Percentiles rank a stretch among this genome's conserved stretches.
phyloP scores from a whole-genome alignment of 2,329 filamentous ascomycete species.

The Endocalyx cinctus region DNA sequence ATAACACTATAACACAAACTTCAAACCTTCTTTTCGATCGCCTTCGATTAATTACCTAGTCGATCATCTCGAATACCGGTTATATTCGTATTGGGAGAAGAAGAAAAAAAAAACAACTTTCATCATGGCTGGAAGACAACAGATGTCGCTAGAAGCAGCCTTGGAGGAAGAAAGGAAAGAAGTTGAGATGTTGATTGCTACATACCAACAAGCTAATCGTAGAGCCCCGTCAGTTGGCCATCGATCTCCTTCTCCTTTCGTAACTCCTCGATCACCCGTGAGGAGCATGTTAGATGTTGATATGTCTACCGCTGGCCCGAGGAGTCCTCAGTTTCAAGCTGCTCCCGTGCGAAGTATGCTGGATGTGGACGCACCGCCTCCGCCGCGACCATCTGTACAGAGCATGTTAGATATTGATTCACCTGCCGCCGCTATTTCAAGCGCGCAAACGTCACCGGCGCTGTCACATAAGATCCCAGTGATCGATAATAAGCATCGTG shows the following conservation, averaged over 20 bases:
- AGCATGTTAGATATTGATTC: constrained; percentile 50
- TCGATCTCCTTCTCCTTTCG: constrained; percentile 50
- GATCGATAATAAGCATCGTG: constrained; percentile 29
- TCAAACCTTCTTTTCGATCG: too few relatives aligned
- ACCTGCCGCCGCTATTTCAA: constrained; percentile 32
- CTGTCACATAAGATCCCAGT: constrained; percentile 31
- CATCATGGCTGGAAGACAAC: constrained; percentile 24
- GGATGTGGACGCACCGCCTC: constrained; percentile 41
- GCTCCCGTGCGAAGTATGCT: constrained; percentile 62
- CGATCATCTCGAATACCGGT: too few relatives aligned
- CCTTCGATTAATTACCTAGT: too few relatives aligned
- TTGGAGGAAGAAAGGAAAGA: constrained; percentile 29
- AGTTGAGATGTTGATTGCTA: constrained; percentile 27
- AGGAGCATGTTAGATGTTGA: constrained; percentile 63
- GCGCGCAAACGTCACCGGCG: constrained; percentile 43
- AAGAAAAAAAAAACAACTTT: too few relatives aligned
- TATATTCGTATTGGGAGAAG: too few relatives aligned
- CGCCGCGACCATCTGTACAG: constrained; percentile 35
- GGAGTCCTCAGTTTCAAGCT: constrained; percentile 38
- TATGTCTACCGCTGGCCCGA: constrained; percentile 29
- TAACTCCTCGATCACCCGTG: constrained; percentile 59
- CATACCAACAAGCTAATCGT: constrained; percentile 17
- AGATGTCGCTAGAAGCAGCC: constrained; percentile 29
- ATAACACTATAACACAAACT: too few relatives aligned
- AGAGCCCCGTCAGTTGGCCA: constrained; percentile 20